A percentile compares a stretch with the other conserved stretches of the same genome.
These are phyloP conservation scores for Vanderwaltozyma yarrowii DNA, from an alignment of 805 yeast genomes.

Conservation along the genomic window DNA sequence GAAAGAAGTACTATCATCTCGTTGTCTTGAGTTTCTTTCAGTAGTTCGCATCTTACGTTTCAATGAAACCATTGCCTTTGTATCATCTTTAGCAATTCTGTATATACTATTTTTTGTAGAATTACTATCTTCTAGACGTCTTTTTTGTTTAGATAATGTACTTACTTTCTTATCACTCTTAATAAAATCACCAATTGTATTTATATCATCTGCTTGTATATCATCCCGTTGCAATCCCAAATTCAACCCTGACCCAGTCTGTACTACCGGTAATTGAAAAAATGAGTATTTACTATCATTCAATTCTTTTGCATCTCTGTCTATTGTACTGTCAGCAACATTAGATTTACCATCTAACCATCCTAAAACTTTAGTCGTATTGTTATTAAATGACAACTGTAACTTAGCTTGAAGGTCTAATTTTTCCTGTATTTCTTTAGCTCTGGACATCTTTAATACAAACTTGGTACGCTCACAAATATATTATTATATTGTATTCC, in stretches of 20 bases:
- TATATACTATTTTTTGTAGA: constrained; percentile 13
- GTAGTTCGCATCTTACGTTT: constrained; percentile 26
- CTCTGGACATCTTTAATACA: constrained; percentile 9
- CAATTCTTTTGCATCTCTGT: constrained; percentile 5
- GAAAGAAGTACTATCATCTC: background rate
- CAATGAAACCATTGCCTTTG: constrained; percentile 28
- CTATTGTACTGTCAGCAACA: background rate
- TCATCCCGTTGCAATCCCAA: constrained; percentile 3
- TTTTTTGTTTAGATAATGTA: constrained; percentile 25
- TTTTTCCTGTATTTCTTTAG: constrained; percentile 28
- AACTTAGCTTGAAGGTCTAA: constrained; percentile 25
- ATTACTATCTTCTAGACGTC: constrained; percentile 5
- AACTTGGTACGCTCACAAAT: no score
- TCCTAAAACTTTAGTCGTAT: constrained; percentile 15
- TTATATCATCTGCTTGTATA: constrained; percentile 17
- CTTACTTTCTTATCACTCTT: constrained; percentile 26
- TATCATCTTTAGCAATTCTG: constrained; percentile 24
- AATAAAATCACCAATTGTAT: constrained; percentile 29
- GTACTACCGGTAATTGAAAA: constrained; percentile 25
- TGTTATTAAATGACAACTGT: constrained; percentile 17
- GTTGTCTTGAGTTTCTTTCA: constrained; percentile 9
- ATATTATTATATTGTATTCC: no score
- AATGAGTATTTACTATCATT: constrained; percentile 18
- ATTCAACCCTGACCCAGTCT: constrained; percentile 25
- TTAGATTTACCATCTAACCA: constrained; percentile 17